Conservation (phyloP, 768 basidiomycete genomes). For the Trametes coccinea region DNA sequence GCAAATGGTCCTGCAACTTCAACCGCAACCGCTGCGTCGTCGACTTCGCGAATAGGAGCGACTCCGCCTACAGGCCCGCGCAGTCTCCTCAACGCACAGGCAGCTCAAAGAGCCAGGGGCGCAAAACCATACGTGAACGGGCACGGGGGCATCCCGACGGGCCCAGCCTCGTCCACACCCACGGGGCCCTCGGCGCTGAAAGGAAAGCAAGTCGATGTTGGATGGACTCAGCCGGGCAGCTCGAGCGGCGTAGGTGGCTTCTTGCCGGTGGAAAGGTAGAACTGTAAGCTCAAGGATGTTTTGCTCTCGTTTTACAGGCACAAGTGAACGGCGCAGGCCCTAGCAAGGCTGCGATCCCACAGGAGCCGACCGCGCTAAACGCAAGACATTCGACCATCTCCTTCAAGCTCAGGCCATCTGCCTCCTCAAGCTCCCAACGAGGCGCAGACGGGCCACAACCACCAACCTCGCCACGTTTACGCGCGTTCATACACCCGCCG, state of each 20-base stretch:
- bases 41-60: conserved; percentile 45
- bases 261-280: conserved; percentile 9
- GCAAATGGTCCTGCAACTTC: conserved; percentile 36
- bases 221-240: conserved; percentile 32
- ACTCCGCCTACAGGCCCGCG: conserved; percentile 68
- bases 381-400: conserved; percentile 27
- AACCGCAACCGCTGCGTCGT: conserved; percentile 34
- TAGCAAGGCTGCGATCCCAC: conserved; percentile 22
- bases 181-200: conserved; percentile 36
- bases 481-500: conserved; percentile 30
- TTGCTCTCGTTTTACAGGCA: conserved; percentile 16
- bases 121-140: conserved; percentile 50
- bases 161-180: conserved; percentile 27
- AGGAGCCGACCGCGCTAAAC: conserved; percentile 25
- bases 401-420: conserved; percentile 29
- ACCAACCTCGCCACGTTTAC: conserved; percentile 33
- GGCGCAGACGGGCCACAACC: conserved; percentile 29
- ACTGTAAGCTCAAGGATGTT: conserved; percentile 19
- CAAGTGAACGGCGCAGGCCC: conserved; percentile 28
- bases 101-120: conserved; percentile 27
- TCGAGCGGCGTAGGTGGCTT: conserved; percentile 31
- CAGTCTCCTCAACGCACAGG: conserved; percentile 44
- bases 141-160: conserved; percentile 32
- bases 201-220: conserved; percentile 44
- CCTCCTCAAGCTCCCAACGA: conserved; percentile 26